These are phyloP conservation scores for Pyricularia sp. DNA, from an alignment of 2,329 filamentous ascomycete species.

Conservation along the genomic window DNA sequence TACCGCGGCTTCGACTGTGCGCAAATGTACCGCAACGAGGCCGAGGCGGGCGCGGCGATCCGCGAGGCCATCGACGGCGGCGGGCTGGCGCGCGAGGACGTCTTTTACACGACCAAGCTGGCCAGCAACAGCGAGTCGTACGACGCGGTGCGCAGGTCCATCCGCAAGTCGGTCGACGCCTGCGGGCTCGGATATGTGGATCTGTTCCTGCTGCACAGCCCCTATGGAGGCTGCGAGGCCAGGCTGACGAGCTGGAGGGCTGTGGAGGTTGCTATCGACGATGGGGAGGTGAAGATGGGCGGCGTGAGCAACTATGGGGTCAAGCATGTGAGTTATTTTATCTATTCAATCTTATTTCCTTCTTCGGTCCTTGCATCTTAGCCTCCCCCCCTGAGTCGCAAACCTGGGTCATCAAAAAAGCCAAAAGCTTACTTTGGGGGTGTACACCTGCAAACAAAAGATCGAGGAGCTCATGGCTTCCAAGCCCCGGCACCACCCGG, in stretches of 20 bases:
- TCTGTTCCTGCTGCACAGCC: slow-evolving; percentile 70
- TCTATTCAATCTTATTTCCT: neutral
- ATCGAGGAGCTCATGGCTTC: slow-evolving; percentile 60
- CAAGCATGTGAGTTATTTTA: slow-evolving; percentile 47
- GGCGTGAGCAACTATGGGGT: slow-evolving; percentile 75
- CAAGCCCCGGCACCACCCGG: slow-evolving; percentile 52
- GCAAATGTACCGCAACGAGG: slow-evolving; percentile 59
- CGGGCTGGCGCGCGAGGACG: slow-evolving; percentile 38
- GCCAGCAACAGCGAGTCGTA: slow-evolving; percentile 56
- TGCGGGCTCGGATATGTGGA: slow-evolving; percentile 68
- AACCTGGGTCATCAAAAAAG: too few relatives aligned
- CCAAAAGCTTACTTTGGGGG: neutral
- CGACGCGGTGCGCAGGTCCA: slow-evolving; percentile 55
- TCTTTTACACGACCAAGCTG: slow-evolving; percentile 77
- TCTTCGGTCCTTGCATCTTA: slow-evolving; percentile 8
- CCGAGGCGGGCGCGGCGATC: slow-evolving; percentile 59
- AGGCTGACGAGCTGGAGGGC: slow-evolving; percentile 67
- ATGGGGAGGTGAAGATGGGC: slow-evolving; percentile 60
- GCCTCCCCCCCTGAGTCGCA: neutral
- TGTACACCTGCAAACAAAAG: slow-evolving; percentile 12
- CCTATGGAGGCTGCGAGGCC: slow-evolving; percentile 62
- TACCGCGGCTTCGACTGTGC: slow-evolving; percentile 44
- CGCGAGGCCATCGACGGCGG: slow-evolving; percentile 31
- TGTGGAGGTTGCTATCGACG: slow-evolving; percentile 64
- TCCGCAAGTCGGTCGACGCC: slow-evolving; percentile 53